A percentile compares a stretch with the other conserved stretches of the same genome.
Conservation (phyloP, 2,329 filamentous ascomycete genomes). For the Myriosclerotinia curreyana region DNA sequence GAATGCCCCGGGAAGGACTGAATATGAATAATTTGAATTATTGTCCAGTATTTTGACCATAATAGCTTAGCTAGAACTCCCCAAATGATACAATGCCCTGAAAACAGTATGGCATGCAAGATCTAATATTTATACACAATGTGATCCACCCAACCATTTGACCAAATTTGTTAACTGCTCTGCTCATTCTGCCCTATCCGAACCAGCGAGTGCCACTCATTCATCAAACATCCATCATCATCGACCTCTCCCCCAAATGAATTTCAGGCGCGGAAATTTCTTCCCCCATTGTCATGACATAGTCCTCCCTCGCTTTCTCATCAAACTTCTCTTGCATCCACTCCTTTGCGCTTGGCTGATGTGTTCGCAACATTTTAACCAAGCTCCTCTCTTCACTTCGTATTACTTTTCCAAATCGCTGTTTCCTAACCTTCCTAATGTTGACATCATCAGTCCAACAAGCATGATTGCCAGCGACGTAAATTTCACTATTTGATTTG, state of each 20-base stretch:
- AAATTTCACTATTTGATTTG: conserved; percentile 74
- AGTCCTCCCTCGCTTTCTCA: conserved; percentile 16
- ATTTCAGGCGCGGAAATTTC: not conserved
- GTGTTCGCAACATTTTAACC: conserved; percentile 55
- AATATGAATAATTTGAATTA: not conserved
- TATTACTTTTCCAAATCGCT: conserved; percentile 58
- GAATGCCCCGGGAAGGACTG: no score
- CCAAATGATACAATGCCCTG: not conserved
- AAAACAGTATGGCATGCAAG: not conserved
- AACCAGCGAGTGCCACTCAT: not conserved
- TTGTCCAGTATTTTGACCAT: not conserved
- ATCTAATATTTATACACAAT: not conserved
- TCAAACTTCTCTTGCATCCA: conserved; percentile 46
- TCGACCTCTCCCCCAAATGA: not conserved
- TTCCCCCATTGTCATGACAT: conserved; percentile 25
- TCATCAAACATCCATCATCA: conserved; percentile 5
- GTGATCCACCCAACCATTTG: not conserved
- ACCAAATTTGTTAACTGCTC: not conserved
- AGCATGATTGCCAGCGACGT: conserved; percentile 69
- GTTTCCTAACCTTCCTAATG: conserved; percentile 56
- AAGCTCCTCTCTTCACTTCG: conserved; percentile 50
- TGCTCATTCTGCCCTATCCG: not conserved
- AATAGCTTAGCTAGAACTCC: not conserved
- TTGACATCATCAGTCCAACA: conserved; percentile 68
- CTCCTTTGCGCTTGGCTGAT: conserved; percentile 50